Percentiles rank a stretch among this genome's conserved stretches.
These are phyloP conservation scores for Pascua sp. DNA, from an alignment of 1,284 basidiomycete genomes.

Conservation along the genomic window DNA sequence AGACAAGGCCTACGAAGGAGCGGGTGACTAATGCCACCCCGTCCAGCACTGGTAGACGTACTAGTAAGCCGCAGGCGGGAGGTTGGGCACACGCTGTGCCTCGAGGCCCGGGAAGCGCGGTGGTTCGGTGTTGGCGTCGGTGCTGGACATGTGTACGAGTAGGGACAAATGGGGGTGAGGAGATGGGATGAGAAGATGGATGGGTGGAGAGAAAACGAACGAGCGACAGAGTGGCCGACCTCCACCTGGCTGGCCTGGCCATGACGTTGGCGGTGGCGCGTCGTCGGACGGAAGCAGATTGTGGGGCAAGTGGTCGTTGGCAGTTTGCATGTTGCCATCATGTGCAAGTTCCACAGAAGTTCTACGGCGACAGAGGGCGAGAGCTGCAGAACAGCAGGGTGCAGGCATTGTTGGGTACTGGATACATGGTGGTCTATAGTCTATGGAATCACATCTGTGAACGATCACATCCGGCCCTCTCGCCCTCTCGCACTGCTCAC, in stretches of 20 bases:
- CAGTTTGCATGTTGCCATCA: too few relatives aligned
- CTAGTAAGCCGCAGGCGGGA: constrained; percentile 38
- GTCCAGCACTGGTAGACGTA: constrained; percentile 7
- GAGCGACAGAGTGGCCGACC: neutral
- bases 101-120: constrained; percentile 17
- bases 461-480: too few relatives aligned
- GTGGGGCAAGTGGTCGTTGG: too few relatives aligned
- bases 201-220: neutral
- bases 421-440: neutral
- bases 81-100: constrained; percentile 20
- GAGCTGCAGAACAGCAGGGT: neutral
- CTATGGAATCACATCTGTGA: neutral
- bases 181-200: neutral
- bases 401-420: neutral
- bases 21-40: too few relatives aligned
- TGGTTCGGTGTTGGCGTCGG: neutral
- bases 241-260: neutral
- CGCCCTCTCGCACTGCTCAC: neutral
- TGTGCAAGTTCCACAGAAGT: too few relatives aligned
- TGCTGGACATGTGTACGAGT: too few relatives aligned
- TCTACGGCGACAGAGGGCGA: too few relatives aligned
- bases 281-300: too few relatives aligned
- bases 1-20: too few relatives aligned
- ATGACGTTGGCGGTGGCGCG: too few relatives aligned
- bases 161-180: neutral